Evolutionary conservation across 345 rosid species (phyloP).

Genomic region (Noccaea caerulescens): DNA sequence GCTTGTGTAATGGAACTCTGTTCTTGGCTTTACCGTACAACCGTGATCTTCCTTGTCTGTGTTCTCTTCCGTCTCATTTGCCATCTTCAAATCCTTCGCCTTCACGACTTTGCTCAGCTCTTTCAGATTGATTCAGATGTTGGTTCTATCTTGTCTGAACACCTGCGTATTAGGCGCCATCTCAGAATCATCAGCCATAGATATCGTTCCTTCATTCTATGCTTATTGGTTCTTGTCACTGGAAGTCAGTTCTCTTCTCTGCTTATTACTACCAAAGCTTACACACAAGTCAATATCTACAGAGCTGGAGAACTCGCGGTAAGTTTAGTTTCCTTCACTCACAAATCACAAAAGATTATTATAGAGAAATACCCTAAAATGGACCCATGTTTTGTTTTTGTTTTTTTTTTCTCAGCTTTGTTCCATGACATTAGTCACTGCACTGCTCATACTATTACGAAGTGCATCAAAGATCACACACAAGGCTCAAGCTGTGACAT

Average conservation of each 20-base stretch:
- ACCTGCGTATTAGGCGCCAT: slow-evolving; percentile 84
- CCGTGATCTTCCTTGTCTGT: slow-evolving; percentile 81
- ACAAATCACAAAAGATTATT: too few species aligned
- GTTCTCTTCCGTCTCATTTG: slow-evolving; percentile 87
- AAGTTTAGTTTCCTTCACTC: slow-evolving; percentile 26
- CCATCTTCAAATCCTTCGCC: slow-evolving; percentile 87
- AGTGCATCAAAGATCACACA: slow-evolving; percentile 93
- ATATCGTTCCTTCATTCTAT: slow-evolving; percentile 65
- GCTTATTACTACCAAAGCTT: slow-evolving; percentile 73
- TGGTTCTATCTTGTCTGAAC: slow-evolving; percentile 72
- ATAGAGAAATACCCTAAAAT: too few species aligned
- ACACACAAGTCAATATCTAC: slow-evolving; percentile 54
- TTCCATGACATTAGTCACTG: slow-evolving; percentile 77
- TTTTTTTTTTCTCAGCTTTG: slow-evolving; percentile 57
- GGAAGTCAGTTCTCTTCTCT: slow-evolving; percentile 86
- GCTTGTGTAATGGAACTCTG: slow-evolving; percentile 87
- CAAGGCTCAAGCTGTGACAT: slow-evolving; percentile 85
- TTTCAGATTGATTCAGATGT: slow-evolving; percentile 82
- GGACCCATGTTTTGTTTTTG: not conserved
- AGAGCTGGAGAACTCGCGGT: slow-evolving; percentile 95
- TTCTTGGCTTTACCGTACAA: slow-evolving; percentile 95
- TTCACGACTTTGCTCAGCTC: slow-evolving; percentile 79
- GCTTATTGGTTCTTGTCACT: slow-evolving; percentile 68
- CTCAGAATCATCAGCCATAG: slow-evolving; percentile 92
- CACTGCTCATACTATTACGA: slow-evolving; percentile 65